These are phyloP conservation scores for Angophora floribunda DNA, from an alignment of 345 rosid genomes.

Conservation along the genomic window DNA sequence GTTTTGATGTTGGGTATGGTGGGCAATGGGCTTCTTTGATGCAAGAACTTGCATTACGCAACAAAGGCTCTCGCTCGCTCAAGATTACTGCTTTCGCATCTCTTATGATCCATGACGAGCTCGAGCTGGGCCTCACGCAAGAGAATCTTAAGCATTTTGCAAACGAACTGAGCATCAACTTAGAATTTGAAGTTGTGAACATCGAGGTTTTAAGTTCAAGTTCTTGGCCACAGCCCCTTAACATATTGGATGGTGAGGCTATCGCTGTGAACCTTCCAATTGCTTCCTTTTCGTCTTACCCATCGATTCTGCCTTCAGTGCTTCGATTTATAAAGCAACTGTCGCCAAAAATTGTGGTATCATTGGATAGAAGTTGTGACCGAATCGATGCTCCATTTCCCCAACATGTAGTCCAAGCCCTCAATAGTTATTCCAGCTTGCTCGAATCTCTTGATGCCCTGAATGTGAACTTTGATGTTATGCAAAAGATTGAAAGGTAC, in stretches of 20 bases:
- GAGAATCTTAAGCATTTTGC: constrained; percentile 72
- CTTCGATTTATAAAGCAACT: constrained; percentile 70
- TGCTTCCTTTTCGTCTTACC: constrained; percentile 39
- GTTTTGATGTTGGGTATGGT: constrained; percentile 84
- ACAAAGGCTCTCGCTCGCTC: constrained; percentile 42
- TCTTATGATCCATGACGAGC: constrained; percentile 35
- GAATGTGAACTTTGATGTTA: constrained; percentile 50
- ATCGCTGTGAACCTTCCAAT: constrained; percentile 71
- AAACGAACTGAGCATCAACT: constrained; percentile 49
- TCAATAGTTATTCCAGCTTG: constrained; percentile 50
- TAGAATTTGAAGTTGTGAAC: constrained; percentile 57
- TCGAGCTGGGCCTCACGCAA: constrained; percentile 60
- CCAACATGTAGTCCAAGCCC: constrained; percentile 60
- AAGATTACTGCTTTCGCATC: constrained; percentile 70
- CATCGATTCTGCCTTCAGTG: constrained; percentile 41
- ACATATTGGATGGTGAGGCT: constrained; percentile 31
- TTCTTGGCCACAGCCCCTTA: constrained; percentile 26
- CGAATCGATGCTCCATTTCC: constrained; percentile 70
- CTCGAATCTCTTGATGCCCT: constrained; percentile 84
- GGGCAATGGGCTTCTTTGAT: constrained; percentile 93
- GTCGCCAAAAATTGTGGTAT: constrained; percentile 71
- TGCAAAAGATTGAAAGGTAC: constrained; percentile 82
- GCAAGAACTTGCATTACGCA: constrained; percentile 73
- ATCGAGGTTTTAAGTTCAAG: constrained; percentile 45
- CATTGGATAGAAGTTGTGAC: constrained; percentile 76